A percentile compares a stretch with the other conserved stretches of the same genome.
phyloP scores from a whole-genome alignment of 2,329 filamentous ascomycete species.

The Xylaria sp. region DNA sequence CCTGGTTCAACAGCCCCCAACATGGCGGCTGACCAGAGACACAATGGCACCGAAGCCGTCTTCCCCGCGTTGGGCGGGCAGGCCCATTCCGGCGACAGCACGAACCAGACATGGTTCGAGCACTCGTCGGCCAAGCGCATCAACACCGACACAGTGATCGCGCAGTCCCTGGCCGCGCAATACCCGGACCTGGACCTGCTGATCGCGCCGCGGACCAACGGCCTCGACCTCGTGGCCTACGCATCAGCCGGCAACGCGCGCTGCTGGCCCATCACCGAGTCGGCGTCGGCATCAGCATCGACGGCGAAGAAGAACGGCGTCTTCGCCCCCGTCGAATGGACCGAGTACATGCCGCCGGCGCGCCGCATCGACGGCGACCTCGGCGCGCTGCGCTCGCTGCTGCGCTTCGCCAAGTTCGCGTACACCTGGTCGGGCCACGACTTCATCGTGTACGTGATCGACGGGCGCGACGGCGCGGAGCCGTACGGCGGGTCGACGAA shows the following conservation, averaged over 20 bases:
- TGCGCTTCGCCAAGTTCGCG: conserved; percentile 56
- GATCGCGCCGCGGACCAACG: conserved; percentile 50
- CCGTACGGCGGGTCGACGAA: conserved; percentile 50
- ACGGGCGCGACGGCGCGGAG: conserved; percentile 54
- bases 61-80: background rate
- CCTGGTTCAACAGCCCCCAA: background rate
- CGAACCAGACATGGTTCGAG: conserved; percentile 51
- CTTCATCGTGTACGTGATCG: conserved; percentile 58
- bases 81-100: conserved; percentile 27
- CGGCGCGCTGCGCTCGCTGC: conserved; percentile 50
- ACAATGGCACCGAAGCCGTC: background rate
- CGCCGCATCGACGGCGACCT: conserved; percentile 55
- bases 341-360: conserved; percentile 54
- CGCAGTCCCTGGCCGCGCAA: conserved; percentile 54
- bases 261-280: conserved; percentile 44
- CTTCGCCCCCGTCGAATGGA: conserved; percentile 52
- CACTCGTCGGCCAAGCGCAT: conserved; percentile 56
- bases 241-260: conserved; percentile 56
- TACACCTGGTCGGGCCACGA: conserved; percentile 57
- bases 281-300: conserved; percentile 46
- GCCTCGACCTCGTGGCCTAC: conserved; percentile 55
- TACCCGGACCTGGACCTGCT: conserved; percentile 58
- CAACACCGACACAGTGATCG: conserved; percentile 58
- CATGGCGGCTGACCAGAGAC: conserved; percentile 11
- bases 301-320: conserved; percentile 29